Base-by-base conservation (phyloP, 371 early-diverging fungal genomes). In the Lichtheimia ornata region DNA sequence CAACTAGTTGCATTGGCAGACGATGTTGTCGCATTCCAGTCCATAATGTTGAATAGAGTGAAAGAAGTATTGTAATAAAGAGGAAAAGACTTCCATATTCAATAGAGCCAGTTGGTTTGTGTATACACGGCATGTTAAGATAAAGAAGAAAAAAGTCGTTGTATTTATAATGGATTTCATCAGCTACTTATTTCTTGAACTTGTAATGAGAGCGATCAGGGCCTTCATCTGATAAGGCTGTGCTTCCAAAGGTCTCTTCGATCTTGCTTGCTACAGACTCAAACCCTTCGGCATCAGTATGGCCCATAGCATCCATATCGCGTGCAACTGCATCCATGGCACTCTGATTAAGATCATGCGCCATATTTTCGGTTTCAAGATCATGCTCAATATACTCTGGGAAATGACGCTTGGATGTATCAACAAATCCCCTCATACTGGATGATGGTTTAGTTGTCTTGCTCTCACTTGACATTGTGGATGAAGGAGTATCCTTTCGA, bases 261-360 rank as follows among this genome's bases (percentile, higher is more conserved):
- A 66, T 58, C 49, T 66, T 66, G 28, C 58, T 42, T 11, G 58
- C 66, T 0, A 66, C 61, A 9, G 62, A 27, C 52, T 66, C 66
- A 35, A 66, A 66, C 28, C 47, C 30, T 27, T 58, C 58, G 40
- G 66, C 17, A 42, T 61, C 62, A 15, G 55, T 51, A 4, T 58
- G 52, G 35, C 52, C 57, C 62, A 66, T 58, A 15, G 58, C 61
- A 17, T 61, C 58, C 5, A 61, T 35, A 27, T 66, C 66, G 4
- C 66, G 66, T 13, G 42, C 41, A 17, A 43, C 53, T 2, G 66
- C 66, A 49, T 61, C 55, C 66, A 66, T 66, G 6, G 57, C 66
- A 49, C 62, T 57, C 18, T 61, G 42, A 50, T 66, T 66, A 14
- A 66, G 18, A 4, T 49, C 27, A 14, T 61, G 50, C 4, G 62